Base-by-base conservation (phyloP, 148 eudicot genomes). In the Rhododendron griersonianum region DNA sequence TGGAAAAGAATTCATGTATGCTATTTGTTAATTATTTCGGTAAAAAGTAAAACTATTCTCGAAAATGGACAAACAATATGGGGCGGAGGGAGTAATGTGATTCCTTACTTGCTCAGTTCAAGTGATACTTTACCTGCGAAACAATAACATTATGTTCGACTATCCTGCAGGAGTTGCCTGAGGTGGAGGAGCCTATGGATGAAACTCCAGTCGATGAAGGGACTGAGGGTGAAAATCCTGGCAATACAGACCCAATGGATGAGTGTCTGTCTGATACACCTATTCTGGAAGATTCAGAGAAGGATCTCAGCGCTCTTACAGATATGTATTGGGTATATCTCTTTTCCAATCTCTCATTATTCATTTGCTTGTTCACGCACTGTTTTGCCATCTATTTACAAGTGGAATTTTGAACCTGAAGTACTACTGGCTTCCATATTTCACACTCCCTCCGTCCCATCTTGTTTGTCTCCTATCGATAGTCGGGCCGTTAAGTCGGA, bases 301-400 rank as follows among this genome's bases (percentile, higher is more conserved):
- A 89, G 90, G 92, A 93, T 89, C 86, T 91, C 82, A 88, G 83
- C 81, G 89, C 91, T 69, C 93, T 97, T 41, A 89, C 96, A 78
- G 99, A 95, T 90, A 91, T 93, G 77, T 95, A 90, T 81, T 98
- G 99, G 99, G 99, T 98, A 92, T 53, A 78, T 85, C 44, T 88
- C 81, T 81, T 81, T 25, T 51, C 78, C 57, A 7, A 82, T 47
- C 53, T 77, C 80, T 74, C 51, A 81, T 74, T 28, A 19, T 45
- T 73, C 18, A 0, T 47, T 28, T 7, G 7, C 67, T 33, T 48
- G 51, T 41, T 84, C 35, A 7, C 19, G 9, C 50, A 37, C 80
- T 67, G 48, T 25, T 71, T 73, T 39, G 5, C 33, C 47, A 45
- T 23, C 19, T 48, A 3, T 71, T 28, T n/a, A 67, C 80, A 30